Evolutionary conservation across 768 basidiomycete species (phyloP).

Genomic region (Suillus paluster): DNA sequence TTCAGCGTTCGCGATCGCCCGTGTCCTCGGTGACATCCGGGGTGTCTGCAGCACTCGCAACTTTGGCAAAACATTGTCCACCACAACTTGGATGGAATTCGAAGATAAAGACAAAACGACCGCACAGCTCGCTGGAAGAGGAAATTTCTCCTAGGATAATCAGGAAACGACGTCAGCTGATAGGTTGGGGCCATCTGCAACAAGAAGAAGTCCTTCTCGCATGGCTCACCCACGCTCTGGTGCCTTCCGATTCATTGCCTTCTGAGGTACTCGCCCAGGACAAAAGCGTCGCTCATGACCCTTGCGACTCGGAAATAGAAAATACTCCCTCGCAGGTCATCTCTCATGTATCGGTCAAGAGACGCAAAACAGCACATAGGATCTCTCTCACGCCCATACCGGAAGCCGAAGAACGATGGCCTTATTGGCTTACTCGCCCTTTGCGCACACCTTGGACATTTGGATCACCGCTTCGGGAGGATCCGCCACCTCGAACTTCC

Average conservation of each 20-base stretch:
- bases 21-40: not conserved
- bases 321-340: not conserved
- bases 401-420: not conserved
- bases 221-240: slow-evolving; percentile 5
- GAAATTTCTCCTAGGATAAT: not conserved
- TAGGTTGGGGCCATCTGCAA: not conserved
- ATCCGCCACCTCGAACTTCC: not conserved
- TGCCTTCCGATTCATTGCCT: not conserved
- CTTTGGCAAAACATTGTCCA: not conserved
- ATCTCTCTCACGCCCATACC: not conserved
- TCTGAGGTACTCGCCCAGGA: not conserved
- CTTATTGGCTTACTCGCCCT: slow-evolving; percentile 13
- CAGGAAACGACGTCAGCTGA: not conserved
- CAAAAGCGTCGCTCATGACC: not conserved
- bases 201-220: slow-evolving; percentile 4
- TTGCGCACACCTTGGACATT: slow-evolving; percentile 1
- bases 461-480: not conserved
- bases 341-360: not conserved
- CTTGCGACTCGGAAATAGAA: too few relatives aligned
- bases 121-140: not conserved
- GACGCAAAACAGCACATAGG: too few relatives aligned
- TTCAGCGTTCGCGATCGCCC: not conserved
- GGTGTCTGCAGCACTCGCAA: not conserved
- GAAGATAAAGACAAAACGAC: slow-evolving; percentile 4
- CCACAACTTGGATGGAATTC: not conserved